Base-by-base conservation (phyloP, 768 basidiomycete genomes). In the Hortiboletus flavorubellus region DNA sequence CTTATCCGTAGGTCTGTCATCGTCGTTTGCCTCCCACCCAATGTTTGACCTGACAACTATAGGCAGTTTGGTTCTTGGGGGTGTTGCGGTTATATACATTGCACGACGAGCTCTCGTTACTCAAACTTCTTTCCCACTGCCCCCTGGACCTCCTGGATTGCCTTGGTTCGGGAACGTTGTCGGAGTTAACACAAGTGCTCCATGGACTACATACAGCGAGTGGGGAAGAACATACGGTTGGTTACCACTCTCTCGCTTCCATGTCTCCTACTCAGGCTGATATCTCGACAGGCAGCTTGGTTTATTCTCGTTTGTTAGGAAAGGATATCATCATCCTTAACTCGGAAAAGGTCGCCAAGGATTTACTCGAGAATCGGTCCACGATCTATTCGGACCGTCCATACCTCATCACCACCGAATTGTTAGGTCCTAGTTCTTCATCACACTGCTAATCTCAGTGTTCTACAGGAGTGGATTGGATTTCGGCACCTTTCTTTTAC, bases 161-260 rank as follows among this genome's bases (percentile, higher is more conserved):
- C 49, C 58, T 0, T 58, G 38, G 44, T 15, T 55, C 8, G 57
- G 57, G 21, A 58, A 51, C 16, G 39, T 51, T 9, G 15, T 51
- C n/a, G 59, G 49, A 16, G 4, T 60, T 4, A 5, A 59, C 7
- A 0, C 49, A 11, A 4, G 10, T 35, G 15, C 52, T 2, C 59
- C 59, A 26, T 60, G 59, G 59, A 6, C 26, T 29, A 59, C 58
- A 5, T 60, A 60, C n/a, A 5, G 46, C 1, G 41, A 51, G 5
- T 60, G 58, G 59, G 59, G 52, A 10, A 50, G 7, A 15, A 59
- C 21, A 6, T 59, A 60, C 3, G 58, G 52, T 59, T 15, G 2
- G 44, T 29, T n/a, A 8, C 9, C 16, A 15, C 26, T 33, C 15
- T 1, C 8, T n/a, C 12, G 7, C 2, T 30, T 44, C 30, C 2